Percentiles rank a stretch among this genome's conserved stretches.
phyloP scores from a whole-genome alignment of 495 filamentous ascomycete genomes.

The Xylaria flabelliformis region DNA sequence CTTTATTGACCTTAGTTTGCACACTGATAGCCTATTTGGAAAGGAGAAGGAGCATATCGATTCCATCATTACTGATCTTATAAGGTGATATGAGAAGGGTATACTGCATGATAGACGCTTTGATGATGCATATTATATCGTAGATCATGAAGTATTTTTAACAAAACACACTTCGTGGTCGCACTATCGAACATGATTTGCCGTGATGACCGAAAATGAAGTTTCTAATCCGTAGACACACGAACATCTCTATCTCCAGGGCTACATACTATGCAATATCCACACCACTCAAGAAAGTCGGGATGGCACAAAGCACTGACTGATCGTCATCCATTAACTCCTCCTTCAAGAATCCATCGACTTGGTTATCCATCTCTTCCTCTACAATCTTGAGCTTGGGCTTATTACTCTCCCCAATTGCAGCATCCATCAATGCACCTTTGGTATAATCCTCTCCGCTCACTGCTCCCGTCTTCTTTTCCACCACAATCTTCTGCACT shows the following conservation, averaged over 20 bases:
- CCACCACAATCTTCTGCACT: slow-evolving; percentile 10
- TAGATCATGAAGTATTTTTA: not conserved
- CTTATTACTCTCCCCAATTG: not conserved
- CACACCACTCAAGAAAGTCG: not conserved
- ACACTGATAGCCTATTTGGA: slow-evolving; percentile 18
- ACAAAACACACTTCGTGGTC: too few relatives aligned
- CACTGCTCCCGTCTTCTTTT: slow-evolving; percentile 7
- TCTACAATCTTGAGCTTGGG: not conserved
- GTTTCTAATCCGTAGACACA: too few relatives aligned
- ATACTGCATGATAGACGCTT: not conserved
- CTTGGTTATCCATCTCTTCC: not conserved
- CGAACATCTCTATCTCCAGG: too few relatives aligned
- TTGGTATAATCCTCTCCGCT: slow-evolving; percentile 6
- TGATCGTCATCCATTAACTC: slow-evolving; percentile 7
- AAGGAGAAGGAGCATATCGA: slow-evolving; percentile 2
- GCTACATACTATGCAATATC: not conserved
- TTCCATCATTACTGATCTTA: not conserved
- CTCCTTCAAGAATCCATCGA: not conserved
- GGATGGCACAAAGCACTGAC: not conserved
- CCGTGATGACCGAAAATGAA: too few relatives aligned
- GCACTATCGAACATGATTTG: too few relatives aligned
- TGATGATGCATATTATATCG: not conserved
- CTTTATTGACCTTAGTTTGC: slow-evolving; percentile 15
- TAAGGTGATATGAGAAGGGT: not conserved
- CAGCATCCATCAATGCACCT: slow-evolving; percentile 2